Conservation (phyloP, 2,329 filamentous ascomycete species). For the Cryphonectria carpinicola region DNA sequence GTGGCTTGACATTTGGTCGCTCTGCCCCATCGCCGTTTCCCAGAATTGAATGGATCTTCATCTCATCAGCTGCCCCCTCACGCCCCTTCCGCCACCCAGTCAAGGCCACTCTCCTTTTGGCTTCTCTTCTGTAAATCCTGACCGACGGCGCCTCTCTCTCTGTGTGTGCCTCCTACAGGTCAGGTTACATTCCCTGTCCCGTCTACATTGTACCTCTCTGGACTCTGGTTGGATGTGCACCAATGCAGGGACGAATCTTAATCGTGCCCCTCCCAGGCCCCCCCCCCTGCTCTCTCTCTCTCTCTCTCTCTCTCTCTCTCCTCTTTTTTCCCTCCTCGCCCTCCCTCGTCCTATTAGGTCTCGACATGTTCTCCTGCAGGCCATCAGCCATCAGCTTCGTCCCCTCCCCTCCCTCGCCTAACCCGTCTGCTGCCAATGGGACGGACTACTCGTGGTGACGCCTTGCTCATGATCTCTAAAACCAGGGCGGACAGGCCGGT, state of each 20-base stretch:
- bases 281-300: not conserved
- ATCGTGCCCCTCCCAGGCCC: not conserved
- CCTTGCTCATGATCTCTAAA: not conserved
- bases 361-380: not conserved
- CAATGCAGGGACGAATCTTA: constrained; percentile 4
- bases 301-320: not conserved
- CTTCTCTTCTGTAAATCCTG: not conserved
- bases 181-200: not conserved
- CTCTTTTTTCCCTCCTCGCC: not conserved
- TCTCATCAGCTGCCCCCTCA: not conserved
- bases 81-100: not conserved
- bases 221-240: not conserved
- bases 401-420: not conserved
- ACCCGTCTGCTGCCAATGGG: not conserved
- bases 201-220: not conserved
- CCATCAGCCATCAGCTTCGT: not conserved
- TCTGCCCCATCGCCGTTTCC: not conserved
- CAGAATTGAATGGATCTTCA: not conserved
- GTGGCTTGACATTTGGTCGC: not conserved
- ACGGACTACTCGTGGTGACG: not conserved
- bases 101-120: not conserved
- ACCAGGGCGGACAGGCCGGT: not conserved
- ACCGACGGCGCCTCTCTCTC: not conserved
- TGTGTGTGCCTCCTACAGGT: not conserved
- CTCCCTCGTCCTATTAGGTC: not conserved